These are phyloP conservation scores for Acanthamoeba quina DNA, from an alignment of 208 protist species.

Conservation along the genomic window DNA sequence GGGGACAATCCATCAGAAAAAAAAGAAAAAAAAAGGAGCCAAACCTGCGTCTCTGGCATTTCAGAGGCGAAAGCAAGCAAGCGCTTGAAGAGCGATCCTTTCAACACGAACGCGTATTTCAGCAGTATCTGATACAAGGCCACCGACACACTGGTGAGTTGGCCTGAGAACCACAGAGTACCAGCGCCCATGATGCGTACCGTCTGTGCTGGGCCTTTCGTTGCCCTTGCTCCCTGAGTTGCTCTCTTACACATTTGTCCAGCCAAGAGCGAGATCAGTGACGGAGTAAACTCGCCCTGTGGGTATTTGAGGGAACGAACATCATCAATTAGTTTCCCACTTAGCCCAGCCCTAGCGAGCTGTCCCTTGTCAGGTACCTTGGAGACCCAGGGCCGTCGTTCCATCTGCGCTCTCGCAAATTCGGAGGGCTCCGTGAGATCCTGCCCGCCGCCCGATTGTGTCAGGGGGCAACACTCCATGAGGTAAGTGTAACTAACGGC, in stretches of 20 bases:
- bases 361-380: not conserved
- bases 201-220: not conserved
- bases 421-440: not conserved
- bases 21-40: not conserved
- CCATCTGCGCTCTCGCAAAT: not conserved
- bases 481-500: not conserved
- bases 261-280: not conserved
- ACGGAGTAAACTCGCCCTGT: not conserved
- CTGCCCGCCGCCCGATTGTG: not conserved
- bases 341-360: not conserved
- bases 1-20: not conserved
- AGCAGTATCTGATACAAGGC: not conserved
- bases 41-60: not conserved
- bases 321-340: not conserved
- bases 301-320: not conserved
- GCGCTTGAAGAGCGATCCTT: not conserved
- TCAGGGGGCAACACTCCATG: not conserved
- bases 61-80: not conserved
- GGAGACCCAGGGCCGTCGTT: not conserved
- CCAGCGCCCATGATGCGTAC: not conserved
- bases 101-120: slow-evolving; percentile 4
- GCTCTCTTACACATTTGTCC: not conserved
- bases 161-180: not conserved
- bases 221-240: not conserved
- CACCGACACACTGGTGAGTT: not conserved